Evolutionary conservation across 2,329 filamentous ascomycete genomes (phyloP).

Genomic region (Trichoderma sp.): DNA sequence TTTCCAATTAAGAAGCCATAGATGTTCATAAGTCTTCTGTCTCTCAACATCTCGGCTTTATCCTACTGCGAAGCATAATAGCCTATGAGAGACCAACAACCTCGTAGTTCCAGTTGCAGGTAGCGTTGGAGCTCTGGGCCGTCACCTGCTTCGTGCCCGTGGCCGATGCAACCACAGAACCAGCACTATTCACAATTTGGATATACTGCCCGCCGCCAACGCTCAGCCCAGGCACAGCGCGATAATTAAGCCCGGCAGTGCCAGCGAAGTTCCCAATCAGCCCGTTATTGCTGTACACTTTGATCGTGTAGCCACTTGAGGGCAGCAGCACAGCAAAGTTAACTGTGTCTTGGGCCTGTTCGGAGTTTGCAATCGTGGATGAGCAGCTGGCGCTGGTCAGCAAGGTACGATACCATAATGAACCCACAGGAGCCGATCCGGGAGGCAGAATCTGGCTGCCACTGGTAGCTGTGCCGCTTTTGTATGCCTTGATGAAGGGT

Average conservation of each 20-base stretch:
- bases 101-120: conserved; percentile 19
- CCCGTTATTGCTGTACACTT: conserved; percentile 4
- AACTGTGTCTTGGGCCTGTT: conserved; percentile 12
- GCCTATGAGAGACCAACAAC: neutral
- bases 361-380: conserved; percentile 1
- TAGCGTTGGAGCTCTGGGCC: conserved; percentile 5
- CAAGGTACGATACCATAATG: conserved; percentile 12
- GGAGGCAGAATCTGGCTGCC: conserved; percentile 14
- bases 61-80: neutral
- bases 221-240: conserved; percentile 4
- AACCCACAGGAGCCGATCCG: conserved; percentile 6
- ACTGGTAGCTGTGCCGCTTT: neutral
- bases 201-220: conserved; percentile 11
- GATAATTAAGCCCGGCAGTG: conserved; percentile 1
- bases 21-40: neutral
- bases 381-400: conserved; percentile 14
- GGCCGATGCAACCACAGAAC: conserved; percentile 11
- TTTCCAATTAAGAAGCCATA: neutral
- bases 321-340: conserved; percentile 13
- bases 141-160: conserved; percentile 16
- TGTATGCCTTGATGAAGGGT: conserved; percentile 19
- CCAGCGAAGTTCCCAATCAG: conserved; percentile 8
- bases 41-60: neutral
- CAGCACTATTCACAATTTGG: conserved; percentile 10
- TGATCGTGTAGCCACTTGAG: neutral